These are phyloP conservation scores for Naegleria lovaniensis DNA, from an alignment of 208 protist species.

Conservation along the genomic window DNA sequence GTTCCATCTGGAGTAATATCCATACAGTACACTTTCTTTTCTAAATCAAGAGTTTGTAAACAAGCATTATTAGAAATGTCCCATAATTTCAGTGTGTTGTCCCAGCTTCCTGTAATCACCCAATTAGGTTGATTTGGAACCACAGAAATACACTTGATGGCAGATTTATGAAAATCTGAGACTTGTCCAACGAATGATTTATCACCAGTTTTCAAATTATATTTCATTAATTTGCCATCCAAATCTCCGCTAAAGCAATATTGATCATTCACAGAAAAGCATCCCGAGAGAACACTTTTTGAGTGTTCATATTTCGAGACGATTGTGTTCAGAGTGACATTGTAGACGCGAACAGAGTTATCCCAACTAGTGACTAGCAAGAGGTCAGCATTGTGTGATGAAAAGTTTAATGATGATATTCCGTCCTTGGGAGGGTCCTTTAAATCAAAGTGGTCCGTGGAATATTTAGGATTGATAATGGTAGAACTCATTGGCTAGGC, in stretches of 20 bases:
- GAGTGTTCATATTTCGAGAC: not conserved
- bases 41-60: not conserved
- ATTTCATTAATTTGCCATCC: not conserved
- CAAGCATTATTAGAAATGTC: not conserved
- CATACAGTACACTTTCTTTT: not conserved
- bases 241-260: not conserved
- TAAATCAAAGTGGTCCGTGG: not conserved
- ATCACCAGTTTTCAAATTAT: not conserved
- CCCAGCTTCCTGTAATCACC: not conserved
- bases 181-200: not conserved
- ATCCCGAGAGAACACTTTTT: not conserved
- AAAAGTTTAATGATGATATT: not conserved
- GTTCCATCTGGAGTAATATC: not conserved
- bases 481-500: too few species aligned
- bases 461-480: too few species aligned
- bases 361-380: not conserved
- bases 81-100: not conserved
- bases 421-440: not conserved
- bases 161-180: not conserved
- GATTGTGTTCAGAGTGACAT: not conserved
- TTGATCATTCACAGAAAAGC: not conserved
- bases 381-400: not conserved
- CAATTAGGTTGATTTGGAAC: not conserved
- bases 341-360: not conserved
- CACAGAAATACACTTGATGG: not conserved